Conservation (phyloP, 306 rosid genomes). For the Sicyos baderoa region DNA sequence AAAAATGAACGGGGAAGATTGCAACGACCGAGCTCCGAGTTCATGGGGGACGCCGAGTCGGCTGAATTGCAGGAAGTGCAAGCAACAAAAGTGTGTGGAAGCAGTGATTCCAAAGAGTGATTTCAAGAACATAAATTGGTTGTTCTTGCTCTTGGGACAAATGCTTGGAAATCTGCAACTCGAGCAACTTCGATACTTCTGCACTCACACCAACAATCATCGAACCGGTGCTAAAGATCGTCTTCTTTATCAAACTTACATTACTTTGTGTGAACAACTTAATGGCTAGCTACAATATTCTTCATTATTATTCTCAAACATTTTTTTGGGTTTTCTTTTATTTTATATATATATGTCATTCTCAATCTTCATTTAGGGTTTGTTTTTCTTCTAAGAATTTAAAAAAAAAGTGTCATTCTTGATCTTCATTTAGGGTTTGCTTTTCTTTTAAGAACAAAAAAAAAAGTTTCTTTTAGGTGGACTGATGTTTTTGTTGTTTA, state of each 20-base stretch:
- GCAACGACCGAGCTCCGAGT: conserved; percentile 36
- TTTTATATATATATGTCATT: too few species aligned
- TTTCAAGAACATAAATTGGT: conserved; percentile 38
- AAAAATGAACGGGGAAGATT: neutral
- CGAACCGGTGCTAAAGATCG: conserved; percentile 53
- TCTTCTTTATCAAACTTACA: conserved; percentile 37
- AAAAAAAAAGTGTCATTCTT: too few species aligned
- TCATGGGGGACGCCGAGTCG: conserved; percentile 32
- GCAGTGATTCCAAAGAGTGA: conserved; percentile 31
- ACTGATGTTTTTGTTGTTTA: too few species aligned
- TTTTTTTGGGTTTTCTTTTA: too few species aligned
- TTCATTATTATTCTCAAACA: too few species aligned
- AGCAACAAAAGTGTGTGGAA: conserved; percentile 22
- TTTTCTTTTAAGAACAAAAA: too few species aligned
- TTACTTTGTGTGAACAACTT: conserved; percentile 35
- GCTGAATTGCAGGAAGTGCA: conserved; percentile 29
- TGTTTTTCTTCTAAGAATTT: too few species aligned
- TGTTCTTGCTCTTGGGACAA: conserved; percentile 47
- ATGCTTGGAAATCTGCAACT: conserved; percentile 41
- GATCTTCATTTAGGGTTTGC: too few species aligned
- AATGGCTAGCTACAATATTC: neutral
- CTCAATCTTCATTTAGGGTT: too few species aligned
- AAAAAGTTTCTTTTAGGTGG: too few species aligned
- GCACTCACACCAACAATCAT: conserved; percentile 36
- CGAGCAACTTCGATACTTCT: conserved; percentile 40